These are phyloP conservation scores for Talaromyces nanjingensis DNA, from an alignment of 495 filamentous ascomycete genomes.

Conservation along the genomic window DNA sequence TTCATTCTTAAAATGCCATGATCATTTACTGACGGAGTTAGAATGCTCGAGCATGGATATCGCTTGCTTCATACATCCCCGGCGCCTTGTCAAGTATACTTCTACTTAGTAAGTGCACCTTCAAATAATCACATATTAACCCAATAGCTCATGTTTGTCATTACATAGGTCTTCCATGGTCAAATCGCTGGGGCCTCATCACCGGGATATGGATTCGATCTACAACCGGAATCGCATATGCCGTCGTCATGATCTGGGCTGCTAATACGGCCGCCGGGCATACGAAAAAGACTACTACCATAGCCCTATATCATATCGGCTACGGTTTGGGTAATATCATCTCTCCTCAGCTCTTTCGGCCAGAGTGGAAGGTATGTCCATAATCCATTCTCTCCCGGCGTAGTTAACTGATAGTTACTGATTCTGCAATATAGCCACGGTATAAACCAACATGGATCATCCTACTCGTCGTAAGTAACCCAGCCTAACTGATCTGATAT, in stretches of 20 bases:
- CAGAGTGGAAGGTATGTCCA: slow-evolving; percentile 19
- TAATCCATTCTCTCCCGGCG: background rate
- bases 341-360: slow-evolving; percentile 27
- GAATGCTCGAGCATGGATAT: slow-evolving; percentile 35
- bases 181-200: slow-evolving; percentile 31
- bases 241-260: slow-evolving; percentile 32
- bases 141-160: background rate
- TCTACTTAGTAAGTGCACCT: slow-evolving; percentile 14
- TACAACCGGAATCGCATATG: slow-evolving; percentile 31
- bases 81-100: slow-evolving; percentile 25
- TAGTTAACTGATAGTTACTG: background rate
- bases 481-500: no score
- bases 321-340: slow-evolving; percentile 33
- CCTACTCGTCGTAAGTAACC: slow-evolving; percentile 23
- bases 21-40: slow-evolving; percentile 3
- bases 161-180: slow-evolving; percentile 23
- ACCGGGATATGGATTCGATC: slow-evolving; percentile 30
- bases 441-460: slow-evolving; percentile 35
- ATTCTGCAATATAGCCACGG: slow-evolving; percentile 17
- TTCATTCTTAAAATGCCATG: no score
- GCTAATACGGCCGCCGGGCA: slow-evolving; percentile 29
- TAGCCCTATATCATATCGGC: slow-evolving; percentile 30
- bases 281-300: slow-evolving; percentile 31
- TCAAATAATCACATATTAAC: background rate
- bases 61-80: slow-evolving; percentile 24